Evolutionary conservation across 345 rosid genomes (phyloP), one percentile per base, ranked within the genome.

Genomic region (Gossypium australe): DNA sequence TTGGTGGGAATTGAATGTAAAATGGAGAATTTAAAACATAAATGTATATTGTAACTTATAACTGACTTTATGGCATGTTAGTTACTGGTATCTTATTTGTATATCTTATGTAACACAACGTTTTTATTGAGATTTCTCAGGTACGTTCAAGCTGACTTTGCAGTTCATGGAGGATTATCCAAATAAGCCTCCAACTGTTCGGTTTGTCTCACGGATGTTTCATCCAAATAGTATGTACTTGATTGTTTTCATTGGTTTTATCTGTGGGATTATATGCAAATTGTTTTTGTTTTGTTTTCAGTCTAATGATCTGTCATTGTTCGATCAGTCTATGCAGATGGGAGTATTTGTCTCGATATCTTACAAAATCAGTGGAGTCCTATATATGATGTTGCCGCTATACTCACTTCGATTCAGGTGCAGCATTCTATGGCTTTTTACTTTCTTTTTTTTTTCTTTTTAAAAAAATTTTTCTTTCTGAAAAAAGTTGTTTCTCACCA

Each of bases 281-380:
- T 60, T 7, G 8, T 66, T 44, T 67, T 51, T 49, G 34, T 11
- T n/a, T n/a, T 17, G 56, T 60, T 70, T 22, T 58, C 76, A 14
- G 25, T 58, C 75, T 78, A 70, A 59, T 20, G 61, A 56, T 52
- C 7, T 12, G 71, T 47, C 75, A 58, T 57, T 27, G 41, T 67
- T 18, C 78, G 13, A 62, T 34, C 86, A 94, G 98, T 94, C 60
- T 94, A 92, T 82, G 98, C 98, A 2, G 98, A 92, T 81, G 98
- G 98, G 75, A 94, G 98, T 76, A 92, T 94, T 67, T 94, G 98
- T 80, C 86, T 94, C 84, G 98, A 94, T 79, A 94, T 91, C 81
- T 80, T 92, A 61, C 98, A 94, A 87, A 92, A 94, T 81, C 99
- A 91, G 68, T 94, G 99, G 97, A 92, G 97, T 85, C 98, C 98